Base-by-base conservation (phyloP, 2,329 filamentous ascomycete genomes). In the Parastagonospora avenae region DNA sequence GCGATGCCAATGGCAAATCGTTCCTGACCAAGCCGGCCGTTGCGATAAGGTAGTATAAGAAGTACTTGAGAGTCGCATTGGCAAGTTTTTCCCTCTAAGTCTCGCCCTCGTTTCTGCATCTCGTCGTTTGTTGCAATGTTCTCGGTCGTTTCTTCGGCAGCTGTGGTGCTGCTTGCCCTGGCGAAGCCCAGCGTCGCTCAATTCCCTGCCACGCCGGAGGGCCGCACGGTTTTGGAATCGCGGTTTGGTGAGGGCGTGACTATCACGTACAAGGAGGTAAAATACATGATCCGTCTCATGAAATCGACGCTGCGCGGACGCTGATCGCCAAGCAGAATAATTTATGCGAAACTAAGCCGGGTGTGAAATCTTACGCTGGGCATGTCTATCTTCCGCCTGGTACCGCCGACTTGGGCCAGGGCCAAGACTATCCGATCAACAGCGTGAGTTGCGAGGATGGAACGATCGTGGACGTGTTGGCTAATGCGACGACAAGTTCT, bases 331-430 rank as follows among this genome's bases (percentile, higher is more conserved):
- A 27, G 9, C 15, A 61, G 55, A 62, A 64, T 11, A 80, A 80
- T 5, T 80, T 82, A 50, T 82, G 80, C 59, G 80, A 84, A 69
- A 79, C 77, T 1, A 80, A 78, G 2, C 78, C 78, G 1, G 76
- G 76, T 15, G 80, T 83, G 33, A 82, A 82, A 46, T 80, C 77
- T 4, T 83, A 78, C 58, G 77, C 79, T 8, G 79, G 81, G 40
- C 82, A 82, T 58, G 74, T 81, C 8, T 50, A 59, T 35, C 54
- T 62, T 8, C 61, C 61, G 8, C 51, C 52, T 8, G 48, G 57
- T 27, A 58, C 62, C 11, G 54, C 54, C 31, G 54, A 62, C 35
- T 44, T 58, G 8, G 63, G 57, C 1, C 54, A 60, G 33, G 56
- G 60, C 8, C 60, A 62, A 19, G 58, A 62, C 30, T 63, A 63